Conservation (phyloP, 257 asterid species). For the Petunia secreta region DNA sequence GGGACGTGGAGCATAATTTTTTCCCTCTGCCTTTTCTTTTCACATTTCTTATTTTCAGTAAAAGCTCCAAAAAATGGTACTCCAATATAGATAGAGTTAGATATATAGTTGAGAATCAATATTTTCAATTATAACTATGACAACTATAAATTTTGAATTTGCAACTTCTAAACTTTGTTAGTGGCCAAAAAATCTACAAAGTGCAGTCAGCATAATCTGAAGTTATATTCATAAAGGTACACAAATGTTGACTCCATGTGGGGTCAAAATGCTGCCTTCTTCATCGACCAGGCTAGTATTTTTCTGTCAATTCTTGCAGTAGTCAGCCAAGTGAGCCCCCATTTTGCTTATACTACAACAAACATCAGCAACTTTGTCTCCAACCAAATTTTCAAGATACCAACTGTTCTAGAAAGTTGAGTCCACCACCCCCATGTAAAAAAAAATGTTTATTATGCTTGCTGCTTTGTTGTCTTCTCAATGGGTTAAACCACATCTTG, state of each 20-base stretch:
- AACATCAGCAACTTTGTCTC: background rate
- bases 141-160: background rate
- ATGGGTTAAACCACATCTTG: background rate
- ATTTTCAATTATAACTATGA: background rate
- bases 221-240: background rate
- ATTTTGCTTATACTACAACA: background rate
- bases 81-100: background rate
- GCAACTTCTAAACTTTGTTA: background rate
- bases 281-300: background rate
- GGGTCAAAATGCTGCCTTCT: background rate
- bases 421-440: background rate
- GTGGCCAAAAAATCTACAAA: background rate
- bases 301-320: background rate
- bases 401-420: background rate
- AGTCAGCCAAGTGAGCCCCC: background rate
- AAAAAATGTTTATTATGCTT: background rate
- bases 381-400: background rate
- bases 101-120: background rate
- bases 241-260: conserved; percentile 6
- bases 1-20: background rate
- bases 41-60: background rate
- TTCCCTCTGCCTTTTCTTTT: background rate
- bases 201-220: background rate
- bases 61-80: too few relatives aligned
- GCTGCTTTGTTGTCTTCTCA: background rate